These are phyloP conservation scores for Pharus latifolius DNA, from an alignment of 176 grass and related monocot genomes.

Conservation along the genomic window DNA sequence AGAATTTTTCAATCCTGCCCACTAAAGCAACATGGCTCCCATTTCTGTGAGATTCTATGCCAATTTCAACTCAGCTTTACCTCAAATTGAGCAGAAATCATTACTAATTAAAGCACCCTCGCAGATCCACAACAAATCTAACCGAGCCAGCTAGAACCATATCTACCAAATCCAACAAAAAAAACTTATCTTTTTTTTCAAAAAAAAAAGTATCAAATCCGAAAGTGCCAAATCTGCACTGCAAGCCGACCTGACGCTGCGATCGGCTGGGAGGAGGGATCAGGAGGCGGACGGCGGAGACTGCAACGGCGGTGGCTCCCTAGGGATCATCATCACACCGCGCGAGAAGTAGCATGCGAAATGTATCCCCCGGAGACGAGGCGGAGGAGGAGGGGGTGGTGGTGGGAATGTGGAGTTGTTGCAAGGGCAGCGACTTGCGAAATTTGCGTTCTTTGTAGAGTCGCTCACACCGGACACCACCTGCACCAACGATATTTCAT, in stretches of 20 bases:
- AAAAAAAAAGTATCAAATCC: not conserved
- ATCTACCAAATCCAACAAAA: conserved; percentile 3
- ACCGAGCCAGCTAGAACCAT: not conserved
- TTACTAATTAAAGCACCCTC: not conserved
- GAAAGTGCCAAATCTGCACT: not conserved
- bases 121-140: conserved; percentile 5
- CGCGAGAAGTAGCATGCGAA: not conserved
- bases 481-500: no score
- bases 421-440: no score
- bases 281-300: not conserved
- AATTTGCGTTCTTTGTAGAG: no score
- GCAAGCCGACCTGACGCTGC: not conserved
- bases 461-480: no score
- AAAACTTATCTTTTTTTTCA: not conserved
- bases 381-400: not conserved
- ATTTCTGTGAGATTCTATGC: not conserved
- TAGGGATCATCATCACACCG: conserved; percentile 12
- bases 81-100: not conserved
- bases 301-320: not conserved
- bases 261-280: not conserved
- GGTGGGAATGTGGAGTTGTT: no score
- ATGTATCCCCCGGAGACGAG: not conserved
- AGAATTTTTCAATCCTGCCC: no score
- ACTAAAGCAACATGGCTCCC: no score
- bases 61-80: not conserved